These are phyloP conservation scores for Chalciporus sp. DNA, from an alignment of 1,284 basidiomycete species.

Conservation along the genomic window DNA sequence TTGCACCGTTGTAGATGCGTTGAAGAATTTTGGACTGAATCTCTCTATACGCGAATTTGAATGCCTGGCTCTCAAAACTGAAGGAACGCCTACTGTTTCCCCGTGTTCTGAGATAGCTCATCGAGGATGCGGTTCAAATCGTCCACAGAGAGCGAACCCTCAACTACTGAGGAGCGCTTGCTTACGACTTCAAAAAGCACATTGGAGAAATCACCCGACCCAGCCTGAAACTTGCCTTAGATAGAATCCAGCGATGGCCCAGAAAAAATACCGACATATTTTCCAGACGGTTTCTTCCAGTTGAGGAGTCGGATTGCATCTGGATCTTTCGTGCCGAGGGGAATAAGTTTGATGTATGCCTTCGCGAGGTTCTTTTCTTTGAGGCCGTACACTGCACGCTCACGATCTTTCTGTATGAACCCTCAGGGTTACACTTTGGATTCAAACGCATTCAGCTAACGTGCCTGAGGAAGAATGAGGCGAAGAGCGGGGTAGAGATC, in stretches of 20 bases:
- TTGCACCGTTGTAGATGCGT: slow-evolving; percentile 75
- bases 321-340: slow-evolving; percentile 74
- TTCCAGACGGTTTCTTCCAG: slow-evolving; percentile 86
- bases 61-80: not conserved
- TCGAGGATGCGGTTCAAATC: slow-evolving; percentile 83
- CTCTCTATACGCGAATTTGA: slow-evolving; percentile 49
- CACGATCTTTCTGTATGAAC: slow-evolving; percentile 77
- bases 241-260: not conserved
- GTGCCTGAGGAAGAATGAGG: slow-evolving; percentile 74
- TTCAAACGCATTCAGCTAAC: slow-evolving; percentile 12
- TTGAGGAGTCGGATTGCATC: slow-evolving; percentile 81
- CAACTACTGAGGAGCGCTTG: slow-evolving; percentile 81
- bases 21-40: slow-evolving; percentile 75
- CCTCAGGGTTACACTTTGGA: not conserved
- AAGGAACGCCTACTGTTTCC: slow-evolving; percentile 57
- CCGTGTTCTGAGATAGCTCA: slow-evolving; percentile 66
- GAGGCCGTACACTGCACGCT: slow-evolving; percentile 86
- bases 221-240: slow-evolving; percentile 42
- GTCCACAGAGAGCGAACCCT: slow-evolving; percentile 75
- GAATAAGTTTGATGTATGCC: slow-evolving; percentile 86
- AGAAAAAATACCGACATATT: slow-evolving; percentile 49
- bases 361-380: slow-evolving; percentile 93
- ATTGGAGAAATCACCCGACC: slow-evolving; percentile 83
- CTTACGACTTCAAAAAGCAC: slow-evolving; percentile 85
- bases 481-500: slow-evolving; percentile 78